Evolutionary conservation across 345 rosid genomes (phyloP).

Genomic region (Aquilaria yunnanensis): DNA sequence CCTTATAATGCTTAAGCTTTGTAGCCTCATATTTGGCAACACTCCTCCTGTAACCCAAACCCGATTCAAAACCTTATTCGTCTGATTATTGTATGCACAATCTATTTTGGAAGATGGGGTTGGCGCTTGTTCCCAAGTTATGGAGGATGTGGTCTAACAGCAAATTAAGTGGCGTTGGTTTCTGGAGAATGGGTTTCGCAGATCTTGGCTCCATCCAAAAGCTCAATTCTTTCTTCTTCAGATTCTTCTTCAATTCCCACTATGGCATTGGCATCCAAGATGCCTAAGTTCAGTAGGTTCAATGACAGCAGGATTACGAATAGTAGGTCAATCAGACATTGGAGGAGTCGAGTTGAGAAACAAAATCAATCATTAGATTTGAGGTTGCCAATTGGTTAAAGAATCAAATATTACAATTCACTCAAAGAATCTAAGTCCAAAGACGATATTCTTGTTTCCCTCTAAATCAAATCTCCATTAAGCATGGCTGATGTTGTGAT

Average conservation of each 20-base stretch:
- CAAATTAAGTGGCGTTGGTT: too few species aligned
- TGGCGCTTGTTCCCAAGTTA: too few species aligned
- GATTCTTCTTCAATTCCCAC: conserved; percentile 22
- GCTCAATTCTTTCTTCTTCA: conserved; percentile 16
- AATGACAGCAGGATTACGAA: conserved; percentile 10
- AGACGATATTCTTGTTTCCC: conserved; percentile 16
- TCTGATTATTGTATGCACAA: too few species aligned
- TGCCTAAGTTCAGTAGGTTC: conserved; percentile 22
- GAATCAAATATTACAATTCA: conserved; percentile 5
- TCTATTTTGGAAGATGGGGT: too few species aligned
- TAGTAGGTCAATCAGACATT: conserved; percentile 3
- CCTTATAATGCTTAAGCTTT: too few species aligned
- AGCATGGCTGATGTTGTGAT: conserved; percentile 6
- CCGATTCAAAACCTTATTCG: too few species aligned
- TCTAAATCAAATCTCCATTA: conserved; percentile 11
- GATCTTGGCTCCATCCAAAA: neutral
- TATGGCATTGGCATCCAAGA: conserved; percentile 15
- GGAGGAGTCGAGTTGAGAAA: conserved; percentile 6
- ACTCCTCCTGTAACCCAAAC: too few species aligned
- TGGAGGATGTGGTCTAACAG: too few species aligned
- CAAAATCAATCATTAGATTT: conserved; percentile 8
- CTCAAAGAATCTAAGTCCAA: conserved; percentile 25
- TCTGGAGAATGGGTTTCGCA: too few species aligned
- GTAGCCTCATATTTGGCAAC: too few species aligned
- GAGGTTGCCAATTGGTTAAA: conserved; percentile 4